Evolutionary conservation across 2,329 filamentous ascomycete species (phyloP).

Genomic region (Piedraia hortae): DNA sequence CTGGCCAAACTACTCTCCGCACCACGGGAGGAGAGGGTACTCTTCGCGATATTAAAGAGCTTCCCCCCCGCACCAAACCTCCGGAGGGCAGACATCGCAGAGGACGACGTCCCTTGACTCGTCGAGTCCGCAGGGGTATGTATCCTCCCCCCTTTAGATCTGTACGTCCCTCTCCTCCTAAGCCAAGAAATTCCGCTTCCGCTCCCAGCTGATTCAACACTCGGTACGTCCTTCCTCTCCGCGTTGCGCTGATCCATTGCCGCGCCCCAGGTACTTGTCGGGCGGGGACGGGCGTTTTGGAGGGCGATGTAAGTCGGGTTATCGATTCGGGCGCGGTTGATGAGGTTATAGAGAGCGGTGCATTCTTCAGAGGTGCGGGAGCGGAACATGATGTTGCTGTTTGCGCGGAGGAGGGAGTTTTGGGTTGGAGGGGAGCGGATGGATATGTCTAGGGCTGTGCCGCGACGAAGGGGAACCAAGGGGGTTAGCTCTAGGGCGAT

Average conservation of each 20-base stretch:
- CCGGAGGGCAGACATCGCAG: constrained; percentile 51
- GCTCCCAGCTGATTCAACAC: no score
- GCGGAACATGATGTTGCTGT: constrained; percentile 72
- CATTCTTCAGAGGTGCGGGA: constrained; percentile 52
- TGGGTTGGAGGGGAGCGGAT: constrained; percentile 62
- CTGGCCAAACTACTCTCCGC: constrained; percentile 25
- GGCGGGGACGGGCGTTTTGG: constrained; percentile 39
- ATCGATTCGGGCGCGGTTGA: constrained; percentile 71
- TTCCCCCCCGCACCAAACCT: constrained; percentile 42
- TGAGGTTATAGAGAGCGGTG: constrained; percentile 53
- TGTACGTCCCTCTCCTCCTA: constrained; percentile 25
- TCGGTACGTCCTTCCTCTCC: constrained; percentile 15
- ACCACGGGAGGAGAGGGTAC: constrained; percentile 35
- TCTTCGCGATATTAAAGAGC: constrained; percentile 59
- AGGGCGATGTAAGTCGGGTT: constrained; percentile 69
- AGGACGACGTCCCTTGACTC: constrained; percentile 47
- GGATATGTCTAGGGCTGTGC: constrained; percentile 78
- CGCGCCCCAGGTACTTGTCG: constrained; percentile 20
- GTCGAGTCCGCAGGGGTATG: constrained; percentile 35
- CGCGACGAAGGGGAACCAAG: constrained; percentile 65
- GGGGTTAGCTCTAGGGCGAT: constrained; percentile 68
- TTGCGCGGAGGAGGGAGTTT: constrained; percentile 39
- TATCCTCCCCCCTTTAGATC: constrained; percentile 26
- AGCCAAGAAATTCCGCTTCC: constrained; percentile 19
- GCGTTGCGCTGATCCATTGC: constrained; percentile 24